Evolutionary conservation across 2,329 filamentous ascomycete species (phyloP).

Genomic region (Aspergillus transmontanensis): DNA sequence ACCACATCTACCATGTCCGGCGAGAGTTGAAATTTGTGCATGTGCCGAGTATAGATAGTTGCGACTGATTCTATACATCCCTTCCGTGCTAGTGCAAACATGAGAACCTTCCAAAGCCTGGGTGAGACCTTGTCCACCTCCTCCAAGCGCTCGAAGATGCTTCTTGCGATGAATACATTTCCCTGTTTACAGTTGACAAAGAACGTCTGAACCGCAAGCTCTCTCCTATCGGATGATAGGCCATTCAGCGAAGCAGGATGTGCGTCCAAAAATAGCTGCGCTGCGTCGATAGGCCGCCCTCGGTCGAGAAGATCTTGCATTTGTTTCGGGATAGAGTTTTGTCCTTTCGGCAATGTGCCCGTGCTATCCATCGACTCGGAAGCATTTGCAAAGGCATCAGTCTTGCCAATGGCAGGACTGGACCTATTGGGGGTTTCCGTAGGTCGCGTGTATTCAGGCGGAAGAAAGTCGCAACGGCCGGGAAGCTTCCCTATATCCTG

Average conservation of each 20-base stretch:
- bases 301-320: constrained; percentile 31
- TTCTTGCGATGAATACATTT: constrained; percentile 43
- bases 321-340: constrained; percentile 19
- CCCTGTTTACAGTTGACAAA: constrained; percentile 39
- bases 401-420: not conserved
- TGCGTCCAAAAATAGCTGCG: constrained; percentile 37
- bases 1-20: constrained; percentile 37
- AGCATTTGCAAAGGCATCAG: not conserved
- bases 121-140: constrained; percentile 33
- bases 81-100: constrained; percentile 38
- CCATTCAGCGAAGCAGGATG: constrained; percentile 23
- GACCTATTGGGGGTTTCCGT: constrained; percentile 5
- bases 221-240: constrained; percentile 30
- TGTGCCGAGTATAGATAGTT: constrained; percentile 34
- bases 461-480: constrained; percentile 1
- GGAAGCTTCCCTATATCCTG: not conserved
- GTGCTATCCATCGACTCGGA: not conserved
- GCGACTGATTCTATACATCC: constrained; percentile 41
- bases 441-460: constrained; percentile 4
- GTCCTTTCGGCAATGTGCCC: not conserved
- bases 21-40: constrained; percentile 32
- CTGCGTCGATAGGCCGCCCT: constrained; percentile 37
- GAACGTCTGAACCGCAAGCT: constrained; percentile 36
- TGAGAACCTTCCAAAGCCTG: constrained; percentile 41
- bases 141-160: constrained; percentile 39